A percentile compares a stretch with the other conserved stretches of the same genome.
Evolutionary conservation across 2,329 filamentous ascomycete genomes (phyloP).

Genomic region (Aspergillus costaricaensis): DNA sequence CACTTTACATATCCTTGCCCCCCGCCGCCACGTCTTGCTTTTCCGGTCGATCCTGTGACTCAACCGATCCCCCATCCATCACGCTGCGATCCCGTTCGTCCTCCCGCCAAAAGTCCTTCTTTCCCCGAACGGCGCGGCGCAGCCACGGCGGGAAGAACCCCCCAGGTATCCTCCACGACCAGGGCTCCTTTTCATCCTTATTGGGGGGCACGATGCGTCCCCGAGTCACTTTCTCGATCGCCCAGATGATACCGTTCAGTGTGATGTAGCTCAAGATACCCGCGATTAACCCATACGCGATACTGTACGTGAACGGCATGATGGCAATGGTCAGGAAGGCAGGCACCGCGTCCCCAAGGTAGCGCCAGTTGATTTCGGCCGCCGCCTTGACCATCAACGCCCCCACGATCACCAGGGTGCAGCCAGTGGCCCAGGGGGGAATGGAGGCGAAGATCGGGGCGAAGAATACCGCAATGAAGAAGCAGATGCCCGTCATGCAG

Average conservation of each 20-base stretch:
- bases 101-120: constrained; percentile 71
- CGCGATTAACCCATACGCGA: constrained; percentile 81
- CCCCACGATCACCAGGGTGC: constrained; percentile 84
- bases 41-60: not conserved
- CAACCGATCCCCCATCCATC: not conserved
- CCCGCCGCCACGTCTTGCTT: constrained; percentile 1
- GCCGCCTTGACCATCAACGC: constrained; percentile 80
- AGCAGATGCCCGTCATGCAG: constrained; percentile 75
- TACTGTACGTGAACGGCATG: constrained; percentile 90
- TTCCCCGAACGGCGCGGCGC: constrained; percentile 62
- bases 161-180: constrained; percentile 76
- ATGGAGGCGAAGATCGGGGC: constrained; percentile 89
- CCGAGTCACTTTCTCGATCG: constrained; percentile 65
- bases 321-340: constrained; percentile 80
- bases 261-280: constrained; percentile 75
- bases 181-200: constrained; percentile 74
- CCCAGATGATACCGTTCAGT: constrained; percentile 71
- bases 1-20: not conserved
- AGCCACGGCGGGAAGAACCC: constrained; percentile 77
- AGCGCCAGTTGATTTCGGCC: constrained; percentile 84
- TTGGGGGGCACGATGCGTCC: constrained; percentile 74
- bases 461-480: constrained; percentile 86
- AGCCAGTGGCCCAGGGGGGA: constrained; percentile 85
- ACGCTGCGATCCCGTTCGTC: constrained; percentile 27
- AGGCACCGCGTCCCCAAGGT: constrained; percentile 79